Evolutionary conservation across 305 asterid genomes (phyloP), one percentile per base, ranked within the genome.

Genomic region (Nicotiana rustica): DNA sequence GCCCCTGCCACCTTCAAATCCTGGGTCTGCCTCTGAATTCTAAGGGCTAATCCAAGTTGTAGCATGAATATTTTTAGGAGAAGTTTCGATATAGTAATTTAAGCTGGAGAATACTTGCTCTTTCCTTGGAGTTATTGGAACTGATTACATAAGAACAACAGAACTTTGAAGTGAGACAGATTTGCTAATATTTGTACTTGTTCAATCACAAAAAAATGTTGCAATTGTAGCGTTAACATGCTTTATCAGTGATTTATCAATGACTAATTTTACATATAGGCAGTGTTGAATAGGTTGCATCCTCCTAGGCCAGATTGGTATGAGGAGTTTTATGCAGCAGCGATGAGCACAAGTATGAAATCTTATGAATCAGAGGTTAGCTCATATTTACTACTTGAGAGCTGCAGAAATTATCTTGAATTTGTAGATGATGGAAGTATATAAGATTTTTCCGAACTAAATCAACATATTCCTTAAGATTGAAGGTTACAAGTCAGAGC

Each of bases 281-380:
- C 85, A 83, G 81, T 83, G 88, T 81, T 96, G 91, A 90, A 92
- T 65, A 91, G 87, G 85, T 56, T 92, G 85, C 99, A 87, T 82
- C 99, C 98, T 84, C 91, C 93, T 10, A 96, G 93, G 85, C 92
- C 97, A 21, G 99, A 88, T 85, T 96, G 99, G 97, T 96, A 94
- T 19, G 97, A 94, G 91, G 97, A 94, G 92, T 80, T 94, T 2
- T 94, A 88, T 83, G 98, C 98, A 25, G 87, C 73, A 7, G 93
- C 89, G n/a, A 79, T 93, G 93, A 88, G 90, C 87, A 92, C 82
- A 79, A 5, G 85, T 70, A 94, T 71, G 88, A 88, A 83, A 85
- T 55, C 95, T 85, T 94, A 96, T 5, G 99, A 96, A 85, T 89
- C 90, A 21, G 99, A 93, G 97, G 98, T 96, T 85, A 77, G 91